Evolutionary conservation across 768 basidiomycete genomes (phyloP), one percentile per base, ranked within the genome.

Genomic region (Clathrus columnatus): DNA sequence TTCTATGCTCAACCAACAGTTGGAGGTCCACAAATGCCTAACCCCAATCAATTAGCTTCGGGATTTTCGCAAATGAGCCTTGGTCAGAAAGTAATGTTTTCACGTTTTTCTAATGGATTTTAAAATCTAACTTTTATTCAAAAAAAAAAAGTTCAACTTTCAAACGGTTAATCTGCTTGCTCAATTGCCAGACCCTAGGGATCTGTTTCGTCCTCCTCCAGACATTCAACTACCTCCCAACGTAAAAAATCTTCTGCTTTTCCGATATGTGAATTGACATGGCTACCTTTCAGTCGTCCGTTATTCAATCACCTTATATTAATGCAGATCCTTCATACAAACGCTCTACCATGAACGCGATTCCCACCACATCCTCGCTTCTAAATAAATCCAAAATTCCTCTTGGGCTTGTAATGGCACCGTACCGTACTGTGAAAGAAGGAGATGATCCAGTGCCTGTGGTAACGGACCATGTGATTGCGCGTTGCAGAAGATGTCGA

Each of bases 241-340:
- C 60, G 75, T 74, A 29, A 51, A 51, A 47, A 26, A 17, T 50
- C 16, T 28, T 5, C 24, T 45, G 14, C 11, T 26, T 14, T 26
- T 16, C 26, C 14, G n/a, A 3, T 6, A 14, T 36, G 14, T 49
- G 1, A 18, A 24, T 41, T 60, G 36, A 52, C 48, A 2, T 10
- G 10, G 7, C 7, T 6, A 11, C 5, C 2, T 7, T n/a, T 48
- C 61, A 70, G 69, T 81, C 91, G 5, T 85, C 79, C 60, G 75
- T 93, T 50, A 86, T 89, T 6, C 83, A 83, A 16, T 83, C 84
- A 27, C 88, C 85, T 0, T 75, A 73, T 17, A 87, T 89, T 30
- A 92, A 93, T 62, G 85, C 93, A 16, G 87, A 97, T 67, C 77
- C 84, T 28, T 92, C 88, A 11, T 98, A 97, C 70, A 91, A 94